Percentiles rank a stretch among this genome's conserved stretches.
These are phyloP conservation scores for Echites panduratus DNA, from an alignment of 257 asterid species.

Conservation along the genomic window DNA sequence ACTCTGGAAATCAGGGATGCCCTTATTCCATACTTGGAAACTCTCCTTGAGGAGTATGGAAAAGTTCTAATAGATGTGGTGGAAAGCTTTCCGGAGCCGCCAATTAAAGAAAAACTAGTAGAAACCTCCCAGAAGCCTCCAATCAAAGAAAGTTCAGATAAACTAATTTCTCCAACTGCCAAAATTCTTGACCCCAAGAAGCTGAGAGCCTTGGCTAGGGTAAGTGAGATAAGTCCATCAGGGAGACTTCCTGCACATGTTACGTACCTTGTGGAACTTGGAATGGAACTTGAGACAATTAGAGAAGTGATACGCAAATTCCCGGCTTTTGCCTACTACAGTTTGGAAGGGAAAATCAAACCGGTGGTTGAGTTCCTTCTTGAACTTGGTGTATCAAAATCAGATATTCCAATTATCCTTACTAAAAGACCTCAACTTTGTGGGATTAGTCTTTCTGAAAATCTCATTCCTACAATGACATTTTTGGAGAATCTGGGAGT, in stretches of 20 bases:
- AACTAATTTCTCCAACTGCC: slow-evolving; percentile 40
- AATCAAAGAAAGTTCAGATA: slow-evolving; percentile 25
- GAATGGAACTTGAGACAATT: slow-evolving; percentile 73
- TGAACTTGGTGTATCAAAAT: slow-evolving; percentile 63
- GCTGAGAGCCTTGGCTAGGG: slow-evolving; percentile 75
- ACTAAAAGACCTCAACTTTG: slow-evolving; percentile 91
- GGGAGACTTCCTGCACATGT: slow-evolving; percentile 76
- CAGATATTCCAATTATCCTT: slow-evolving; percentile 62
- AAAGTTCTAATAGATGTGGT: slow-evolving; percentile 56
- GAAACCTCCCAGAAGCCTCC: slow-evolving; percentile 36
- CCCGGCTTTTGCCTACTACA: slow-evolving; percentile 88
- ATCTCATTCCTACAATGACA: slow-evolving; percentile 83
- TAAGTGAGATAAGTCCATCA: slow-evolving; percentile 48
- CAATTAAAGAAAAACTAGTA: slow-evolving; percentile 41
- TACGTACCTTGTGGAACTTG: slow-evolving; percentile 74
- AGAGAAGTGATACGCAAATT: slow-evolving; percentile 69
- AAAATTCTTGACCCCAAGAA: slow-evolving; percentile 43
- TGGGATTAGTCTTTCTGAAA: slow-evolving; percentile 86
- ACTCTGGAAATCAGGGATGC: slow-evolving; percentile 91
- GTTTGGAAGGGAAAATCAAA: slow-evolving; percentile 90
- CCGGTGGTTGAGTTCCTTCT: slow-evolving; percentile 87
- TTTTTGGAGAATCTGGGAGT: slow-evolving; percentile 81
- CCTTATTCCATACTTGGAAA: slow-evolving; percentile 75
- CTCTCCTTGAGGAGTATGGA: slow-evolving; percentile 65
- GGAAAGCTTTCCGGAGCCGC: slow-evolving; percentile 72